These are phyloP conservation scores for Closterium sp. DNA, from an alignment of 139 green algal species.

Conservation along the genomic window DNA sequence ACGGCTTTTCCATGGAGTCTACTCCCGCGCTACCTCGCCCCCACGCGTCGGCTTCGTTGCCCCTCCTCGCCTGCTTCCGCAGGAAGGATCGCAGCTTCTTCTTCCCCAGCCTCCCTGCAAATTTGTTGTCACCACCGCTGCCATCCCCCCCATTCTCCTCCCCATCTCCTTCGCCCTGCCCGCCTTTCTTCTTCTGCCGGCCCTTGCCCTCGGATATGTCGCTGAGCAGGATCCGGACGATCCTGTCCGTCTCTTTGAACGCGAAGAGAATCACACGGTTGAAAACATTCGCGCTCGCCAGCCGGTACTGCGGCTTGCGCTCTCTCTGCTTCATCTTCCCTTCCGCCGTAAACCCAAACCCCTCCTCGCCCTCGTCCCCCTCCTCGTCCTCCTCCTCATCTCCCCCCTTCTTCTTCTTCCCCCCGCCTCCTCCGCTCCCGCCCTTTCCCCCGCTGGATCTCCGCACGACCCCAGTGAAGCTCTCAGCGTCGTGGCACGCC, in stretches of 20 bases:
- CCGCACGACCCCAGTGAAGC: constrained; percentile 56
- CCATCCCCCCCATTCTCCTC: not conserved
- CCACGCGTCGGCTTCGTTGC: not conserved
- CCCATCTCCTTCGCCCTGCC: constrained; percentile 1
- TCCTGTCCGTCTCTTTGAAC: constrained; percentile 75
- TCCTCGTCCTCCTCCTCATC: constrained; percentile 35
- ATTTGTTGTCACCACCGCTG: constrained; percentile 7
- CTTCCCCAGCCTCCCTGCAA: not conserved
- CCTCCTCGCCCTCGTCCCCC: not conserved
- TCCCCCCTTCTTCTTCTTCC: not conserved
- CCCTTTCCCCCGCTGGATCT: constrained; percentile 53
- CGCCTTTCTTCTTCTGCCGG: not conserved
- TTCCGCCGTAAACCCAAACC: not conserved
- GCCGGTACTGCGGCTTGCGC: constrained; percentile 54
- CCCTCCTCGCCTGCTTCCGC: constrained; percentile 3
- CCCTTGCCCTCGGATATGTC: not conserved
- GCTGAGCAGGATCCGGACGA: constrained; percentile 72
- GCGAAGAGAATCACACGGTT: constrained; percentile 83
- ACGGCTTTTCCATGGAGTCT: not conserved
- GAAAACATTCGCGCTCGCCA: constrained; percentile 74
- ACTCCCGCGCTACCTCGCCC: not conserved
- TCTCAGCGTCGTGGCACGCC: constrained; percentile 76
- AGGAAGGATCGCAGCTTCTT: not conserved
- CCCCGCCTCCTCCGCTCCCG: not conserved
- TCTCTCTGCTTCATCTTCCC: not conserved